Conservation (phyloP, 2,329 filamentous ascomycete genomes). For the Fusarium ramigenum region DNA sequence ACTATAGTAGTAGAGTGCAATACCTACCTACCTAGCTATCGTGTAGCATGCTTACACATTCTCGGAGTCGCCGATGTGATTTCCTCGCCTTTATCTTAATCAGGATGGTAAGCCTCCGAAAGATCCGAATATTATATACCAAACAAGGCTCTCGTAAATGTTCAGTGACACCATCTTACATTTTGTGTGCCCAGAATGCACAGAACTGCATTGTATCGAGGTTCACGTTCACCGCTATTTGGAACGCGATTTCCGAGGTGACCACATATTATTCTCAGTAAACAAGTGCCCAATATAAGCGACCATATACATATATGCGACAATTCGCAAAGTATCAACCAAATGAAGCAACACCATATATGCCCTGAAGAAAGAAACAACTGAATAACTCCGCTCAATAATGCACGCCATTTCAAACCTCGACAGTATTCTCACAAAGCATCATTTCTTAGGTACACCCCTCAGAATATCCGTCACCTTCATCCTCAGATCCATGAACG, state of each 20-base stretch:
- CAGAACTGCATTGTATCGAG: background rate
- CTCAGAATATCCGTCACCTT: slow-evolving; percentile 53
- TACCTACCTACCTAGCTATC: background rate
- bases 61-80: slow-evolving; percentile 25
- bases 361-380: background rate
- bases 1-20: background rate
- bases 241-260: background rate
- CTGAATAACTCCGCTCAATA: background rate
- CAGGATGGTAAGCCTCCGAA: slow-evolving; percentile 7
- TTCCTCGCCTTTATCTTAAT: background rate
- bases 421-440: slow-evolving; percentile 8
- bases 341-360: slow-evolving; percentile 1
- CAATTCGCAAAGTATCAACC: background rate
- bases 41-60: slow-evolving; percentile 9
- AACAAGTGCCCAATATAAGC: background rate
- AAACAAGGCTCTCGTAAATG: background rate
- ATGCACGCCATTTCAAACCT: background rate
- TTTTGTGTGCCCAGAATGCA: background rate
- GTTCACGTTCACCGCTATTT: slow-evolving; percentile 2
- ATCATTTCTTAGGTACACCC: slow-evolving; percentile 30
- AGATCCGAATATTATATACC: slow-evolving; percentile 8
- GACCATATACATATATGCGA: background rate
- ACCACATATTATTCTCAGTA: background rate
- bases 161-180: background rate
- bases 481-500: slow-evolving; percentile 55